Conservation (phyloP, 2,329 filamentous ascomycete genomes). For the Diaporthe citri region DNA sequence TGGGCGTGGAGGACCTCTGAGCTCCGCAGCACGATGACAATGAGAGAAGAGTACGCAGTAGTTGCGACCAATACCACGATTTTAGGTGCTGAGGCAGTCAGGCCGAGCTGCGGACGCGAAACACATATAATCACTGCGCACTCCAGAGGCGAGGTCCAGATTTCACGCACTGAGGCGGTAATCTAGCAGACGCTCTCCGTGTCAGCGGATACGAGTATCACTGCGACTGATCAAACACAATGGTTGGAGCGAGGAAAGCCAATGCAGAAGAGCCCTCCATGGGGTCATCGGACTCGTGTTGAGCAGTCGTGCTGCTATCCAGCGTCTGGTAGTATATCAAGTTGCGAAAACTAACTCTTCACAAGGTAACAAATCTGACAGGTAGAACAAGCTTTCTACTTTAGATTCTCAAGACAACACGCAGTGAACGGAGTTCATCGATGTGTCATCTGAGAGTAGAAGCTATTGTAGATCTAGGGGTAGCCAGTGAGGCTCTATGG, state of each 20-base stretch:
- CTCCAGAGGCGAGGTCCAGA: not conserved
- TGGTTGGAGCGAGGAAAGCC: too few species aligned
- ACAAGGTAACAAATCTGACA: too few species aligned
- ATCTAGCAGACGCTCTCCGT: not conserved
- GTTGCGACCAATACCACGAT: not conserved
- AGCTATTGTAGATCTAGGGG: constrained; percentile 11
- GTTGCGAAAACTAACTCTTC: not conserved
- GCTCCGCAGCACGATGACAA: too few species aligned
- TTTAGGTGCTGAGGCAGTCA: not conserved
- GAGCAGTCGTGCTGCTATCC: not conserved
- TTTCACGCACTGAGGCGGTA: not conserved
- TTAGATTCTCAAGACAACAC: not conserved
- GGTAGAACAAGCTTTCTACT: not conserved
- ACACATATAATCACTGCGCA: not conserved
- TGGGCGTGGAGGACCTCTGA: not conserved
- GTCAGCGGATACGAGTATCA: constrained; percentile 32
- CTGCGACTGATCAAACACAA: not conserved
- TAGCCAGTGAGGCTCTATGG: constrained; percentile 32
- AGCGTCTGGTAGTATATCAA: not conserved
- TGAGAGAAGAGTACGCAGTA: not conserved
- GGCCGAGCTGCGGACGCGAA: not conserved
- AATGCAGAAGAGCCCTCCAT: not conserved
- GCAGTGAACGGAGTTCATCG: not conserved
- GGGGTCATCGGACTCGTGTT: not conserved
- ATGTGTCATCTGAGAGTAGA: constrained; percentile 11